These are phyloP conservation scores for Penicillium sp. DNA, from an alignment of 2,329 filamentous ascomycete genomes.

Conservation along the genomic window DNA sequence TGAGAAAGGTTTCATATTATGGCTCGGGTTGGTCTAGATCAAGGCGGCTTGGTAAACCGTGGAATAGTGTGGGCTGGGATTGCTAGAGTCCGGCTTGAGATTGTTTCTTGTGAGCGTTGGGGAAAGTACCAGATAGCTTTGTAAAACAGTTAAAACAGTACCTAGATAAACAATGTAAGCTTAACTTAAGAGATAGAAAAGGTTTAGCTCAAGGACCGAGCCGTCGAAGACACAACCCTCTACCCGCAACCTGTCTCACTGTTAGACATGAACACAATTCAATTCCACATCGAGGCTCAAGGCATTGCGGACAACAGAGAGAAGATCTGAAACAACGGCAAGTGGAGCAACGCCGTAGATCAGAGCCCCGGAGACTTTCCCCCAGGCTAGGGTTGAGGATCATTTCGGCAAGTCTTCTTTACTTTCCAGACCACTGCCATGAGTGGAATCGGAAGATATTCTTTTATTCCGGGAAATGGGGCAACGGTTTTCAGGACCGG, in stretches of 20 bases:
- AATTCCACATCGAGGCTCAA: slow-evolving; percentile 13
- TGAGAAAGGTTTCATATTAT: not conserved
- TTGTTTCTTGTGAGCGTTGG: not conserved
- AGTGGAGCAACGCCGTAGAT: slow-evolving; percentile 17
- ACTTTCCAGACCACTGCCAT: not conserved
- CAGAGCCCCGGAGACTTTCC: slow-evolving; percentile 14
- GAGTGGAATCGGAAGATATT: not conserved
- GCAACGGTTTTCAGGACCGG: not conserved
- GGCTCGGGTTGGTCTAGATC: not conserved
- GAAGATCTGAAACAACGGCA: slow-evolving; percentile 21
- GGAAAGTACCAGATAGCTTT: not conserved
- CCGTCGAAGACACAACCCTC: not conserved
- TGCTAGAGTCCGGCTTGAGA: slow-evolving; percentile 13
- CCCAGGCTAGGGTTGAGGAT: slow-evolving; percentile 18
- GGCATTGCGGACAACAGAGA: slow-evolving; percentile 12
- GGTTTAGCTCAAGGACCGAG: not conserved
- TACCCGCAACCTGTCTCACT: slow-evolving; percentile 7
- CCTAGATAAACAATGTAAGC: not conserved
- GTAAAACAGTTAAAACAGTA: not conserved
- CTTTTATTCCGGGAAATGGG: not conserved
- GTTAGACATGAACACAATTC: slow-evolving; percentile 1
- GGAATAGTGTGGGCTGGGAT: slow-evolving; percentile 7
- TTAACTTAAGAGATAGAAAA: not conserved
- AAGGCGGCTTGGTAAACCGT: slow-evolving; percentile 1
- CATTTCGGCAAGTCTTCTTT: slow-evolving; percentile 13